These are phyloP conservation scores for Chlorella vulgaris DNA, from an alignment of 139 green algal species.

Conservation along the genomic window DNA sequence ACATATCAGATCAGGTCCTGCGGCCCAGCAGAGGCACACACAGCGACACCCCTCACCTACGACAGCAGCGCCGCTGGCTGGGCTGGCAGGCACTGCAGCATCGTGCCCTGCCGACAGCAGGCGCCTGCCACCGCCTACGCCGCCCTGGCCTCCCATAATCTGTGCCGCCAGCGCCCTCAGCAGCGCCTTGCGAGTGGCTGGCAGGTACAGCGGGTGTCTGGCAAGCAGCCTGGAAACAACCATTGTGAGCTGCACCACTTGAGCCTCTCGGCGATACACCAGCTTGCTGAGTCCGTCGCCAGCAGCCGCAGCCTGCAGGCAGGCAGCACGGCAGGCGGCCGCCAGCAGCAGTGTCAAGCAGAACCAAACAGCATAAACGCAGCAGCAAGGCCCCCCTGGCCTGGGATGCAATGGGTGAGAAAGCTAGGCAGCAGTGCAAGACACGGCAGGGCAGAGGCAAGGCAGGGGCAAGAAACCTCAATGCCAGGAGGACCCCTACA, in stretches of 20 bases:
- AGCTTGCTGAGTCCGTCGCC: background rate
- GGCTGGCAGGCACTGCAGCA: too few relatives aligned
- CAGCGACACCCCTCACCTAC: background rate
- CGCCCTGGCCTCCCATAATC: background rate
- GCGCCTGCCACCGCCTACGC: background rate
- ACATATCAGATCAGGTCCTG: too few relatives aligned
- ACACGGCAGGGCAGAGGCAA: too few relatives aligned
- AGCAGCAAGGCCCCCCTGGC: too few relatives aligned
- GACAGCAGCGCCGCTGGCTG: too few relatives aligned
- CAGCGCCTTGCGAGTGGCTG: background rate
- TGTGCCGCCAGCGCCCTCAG: background rate
- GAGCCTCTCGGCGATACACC: conserved; percentile 16
- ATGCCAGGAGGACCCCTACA: too few relatives aligned
- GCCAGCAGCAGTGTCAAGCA: too few relatives aligned
- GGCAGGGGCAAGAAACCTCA: too few relatives aligned
- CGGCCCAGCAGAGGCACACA: background rate
- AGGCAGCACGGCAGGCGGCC: background rate
- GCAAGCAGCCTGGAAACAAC: background rate
- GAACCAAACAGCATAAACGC: too few relatives aligned
- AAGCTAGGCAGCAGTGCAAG: too few relatives aligned
- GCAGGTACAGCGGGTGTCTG: background rate
- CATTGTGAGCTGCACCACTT: conserved; percentile 5
- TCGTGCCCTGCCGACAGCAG: background rate
- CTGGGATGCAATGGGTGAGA: too few relatives aligned
- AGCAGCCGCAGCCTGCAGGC: background rate